These are phyloP conservation scores for Nephelium lappaceum DNA, from an alignment of 345 rosid species.

Conservation along the genomic window DNA sequence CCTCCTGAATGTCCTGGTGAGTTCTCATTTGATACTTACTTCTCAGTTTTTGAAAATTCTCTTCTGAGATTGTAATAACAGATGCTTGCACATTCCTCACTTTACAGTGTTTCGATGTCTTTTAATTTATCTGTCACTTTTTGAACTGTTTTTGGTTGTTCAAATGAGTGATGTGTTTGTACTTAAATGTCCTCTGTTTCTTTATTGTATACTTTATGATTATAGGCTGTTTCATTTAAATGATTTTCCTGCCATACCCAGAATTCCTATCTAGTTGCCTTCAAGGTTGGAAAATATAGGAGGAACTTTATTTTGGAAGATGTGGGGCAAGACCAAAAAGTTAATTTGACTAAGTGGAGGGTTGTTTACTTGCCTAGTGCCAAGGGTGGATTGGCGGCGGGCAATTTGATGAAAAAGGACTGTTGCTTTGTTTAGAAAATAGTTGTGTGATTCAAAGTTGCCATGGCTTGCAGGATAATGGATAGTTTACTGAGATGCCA, in stretches of 20 bases:
- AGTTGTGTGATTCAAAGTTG: not conserved
- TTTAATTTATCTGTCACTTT: not conserved
- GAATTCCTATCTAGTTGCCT: too few species aligned
- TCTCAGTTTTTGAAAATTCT: not conserved
- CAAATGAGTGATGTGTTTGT: not conserved
- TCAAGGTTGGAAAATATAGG: not conserved
- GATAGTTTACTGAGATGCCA: too few species aligned
- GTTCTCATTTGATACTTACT: slow-evolving; percentile 21
- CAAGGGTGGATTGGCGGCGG: not conserved
- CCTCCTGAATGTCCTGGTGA: slow-evolving; percentile 47
- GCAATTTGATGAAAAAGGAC: not conserved
- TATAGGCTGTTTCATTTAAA: not conserved
- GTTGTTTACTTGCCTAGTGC: not conserved
- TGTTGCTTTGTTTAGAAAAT: not conserved
- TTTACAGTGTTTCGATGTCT: not conserved
- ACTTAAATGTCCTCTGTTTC: not conserved
- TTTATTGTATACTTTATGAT: not conserved
- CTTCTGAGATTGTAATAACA: not conserved
- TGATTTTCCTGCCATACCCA: not conserved
- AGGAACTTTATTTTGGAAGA: not conserved
- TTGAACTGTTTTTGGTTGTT: not conserved
- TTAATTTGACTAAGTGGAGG: not conserved
- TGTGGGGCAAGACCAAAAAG: not conserved
- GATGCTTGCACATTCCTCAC: not conserved
- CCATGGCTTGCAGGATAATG: too few species aligned